These are phyloP conservation scores for Penicillium paxilli DNA, from an alignment of 495 filamentous ascomycete genomes.

Conservation along the genomic window DNA sequence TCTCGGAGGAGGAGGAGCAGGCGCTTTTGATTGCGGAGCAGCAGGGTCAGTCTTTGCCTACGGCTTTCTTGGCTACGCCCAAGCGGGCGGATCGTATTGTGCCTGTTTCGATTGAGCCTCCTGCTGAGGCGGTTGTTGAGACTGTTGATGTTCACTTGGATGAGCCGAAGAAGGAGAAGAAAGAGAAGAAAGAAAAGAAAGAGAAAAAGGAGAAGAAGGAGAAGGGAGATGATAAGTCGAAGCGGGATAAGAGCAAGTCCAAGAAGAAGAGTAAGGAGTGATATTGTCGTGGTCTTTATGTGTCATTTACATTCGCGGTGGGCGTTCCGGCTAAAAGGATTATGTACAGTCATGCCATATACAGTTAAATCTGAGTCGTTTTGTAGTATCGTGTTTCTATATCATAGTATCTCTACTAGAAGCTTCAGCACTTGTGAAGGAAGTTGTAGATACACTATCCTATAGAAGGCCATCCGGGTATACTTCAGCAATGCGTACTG, in stretches of 20 bases:
- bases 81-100: conserved; percentile 16
- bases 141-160: conserved; percentile 18
- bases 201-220: conserved; percentile 26
- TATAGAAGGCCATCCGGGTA: no score
- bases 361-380: neutral
- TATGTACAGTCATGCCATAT: conserved; percentile 15
- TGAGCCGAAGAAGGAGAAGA: conserved; percentile 20
- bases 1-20: conserved; percentile 48
- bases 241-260: conserved; percentile 18
- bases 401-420: no score
- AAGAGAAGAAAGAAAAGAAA: conserved; percentile 20
- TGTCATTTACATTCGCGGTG: conserved; percentile 17
- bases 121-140: conserved; percentile 13
- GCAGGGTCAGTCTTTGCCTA: conserved; percentile 26
- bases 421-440: no score
- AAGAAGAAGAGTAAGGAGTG: conserved; percentile 23
- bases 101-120: conserved; percentile 18
- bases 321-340: conserved; percentile 29
- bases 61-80: conserved; percentile 13
- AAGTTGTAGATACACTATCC: no score
- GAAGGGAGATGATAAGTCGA: conserved; percentile 18
- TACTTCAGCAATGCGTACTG: no score
- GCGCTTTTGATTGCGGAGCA: conserved; percentile 39
- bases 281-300: conserved; percentile 6
- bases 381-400: no score